Evolutionary conservation across 208 protist species (phyloP), one percentile per base, ranked within the genome.

Genomic region (Acanthamoeba triangularis): DNA sequence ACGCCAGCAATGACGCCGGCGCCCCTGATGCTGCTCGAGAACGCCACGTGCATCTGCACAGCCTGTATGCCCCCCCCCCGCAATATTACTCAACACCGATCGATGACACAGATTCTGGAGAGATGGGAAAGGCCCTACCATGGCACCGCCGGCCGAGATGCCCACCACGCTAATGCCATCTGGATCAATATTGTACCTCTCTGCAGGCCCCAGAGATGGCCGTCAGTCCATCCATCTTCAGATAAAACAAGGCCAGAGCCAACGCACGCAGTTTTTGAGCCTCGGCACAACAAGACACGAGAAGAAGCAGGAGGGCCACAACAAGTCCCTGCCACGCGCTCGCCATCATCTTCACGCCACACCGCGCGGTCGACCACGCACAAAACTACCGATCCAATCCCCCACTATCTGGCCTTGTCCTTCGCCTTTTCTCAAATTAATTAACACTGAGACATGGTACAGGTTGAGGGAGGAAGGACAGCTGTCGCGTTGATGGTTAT

Each of bases 31-130:
- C 16, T 47, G 16, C 35, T 7, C 20, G 85, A 91, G 33, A 74
- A 72, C 20, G 85, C 85, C 14, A 91, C 59, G 85, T 91, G 85
- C 59, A 74, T 74, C 85, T 91, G 85, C 20, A 91, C 37, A 0
- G 85, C 85, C 85, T 87, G 52, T 41, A 41, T 14, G 25, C 0
- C 6, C 30, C 11, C 72, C n/a, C 41, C 16, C 30, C 72, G 13
- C 13, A 67, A 18, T n/a, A 67, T 5, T 67, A n/a, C n/a, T n/a
- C 28, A 67, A 41, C 37, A 41, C 37, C 37, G 37, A 41, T 41
- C 10, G 13, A 54, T 20, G 49, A 6, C 49, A 54, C 49, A 54
- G 49, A 1, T 18, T 10, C 49, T 54, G 49, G 7, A 18, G 7
- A 65, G 20, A 20, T n/a, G 5, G 33, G 25, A n/a, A n/a, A n/a